Percentiles rank a stretch among this genome's conserved stretches.
These are phyloP conservation scores for Amanita phalloides DNA, from an alignment of 768 basidiomycete species.

Conservation along the genomic window DNA sequence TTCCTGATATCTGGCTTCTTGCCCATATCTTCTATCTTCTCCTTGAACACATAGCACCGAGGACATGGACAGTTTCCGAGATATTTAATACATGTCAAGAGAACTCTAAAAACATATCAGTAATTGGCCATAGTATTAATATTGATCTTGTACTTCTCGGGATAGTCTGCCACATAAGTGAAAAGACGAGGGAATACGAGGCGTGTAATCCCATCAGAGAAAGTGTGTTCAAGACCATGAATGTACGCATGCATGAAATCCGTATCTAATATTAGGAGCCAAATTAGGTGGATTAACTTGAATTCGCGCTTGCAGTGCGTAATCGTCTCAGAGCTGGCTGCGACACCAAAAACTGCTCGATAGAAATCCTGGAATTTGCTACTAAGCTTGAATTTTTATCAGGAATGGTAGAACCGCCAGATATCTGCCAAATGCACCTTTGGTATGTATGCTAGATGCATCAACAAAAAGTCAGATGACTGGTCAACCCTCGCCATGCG, in stretches of 20 bases:
- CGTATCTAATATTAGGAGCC: slow-evolving; percentile 19
- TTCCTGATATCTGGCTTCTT: no score
- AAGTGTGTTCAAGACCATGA: slow-evolving; percentile 21
- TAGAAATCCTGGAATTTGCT: slow-evolving; percentile 10
- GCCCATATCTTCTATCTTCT: no score
- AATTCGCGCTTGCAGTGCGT: slow-evolving; percentile 21
- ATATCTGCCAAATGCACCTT: no score
- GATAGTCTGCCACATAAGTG: slow-evolving; percentile 27
- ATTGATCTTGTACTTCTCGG: slow-evolving; percentile 28
- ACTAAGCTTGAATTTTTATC: no score
- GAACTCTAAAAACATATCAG: slow-evolving; percentile 10
- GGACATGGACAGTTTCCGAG: slow-evolving; percentile 26
- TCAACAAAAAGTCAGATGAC: no score
- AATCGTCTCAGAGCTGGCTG: slow-evolving; percentile 9
- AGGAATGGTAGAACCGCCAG: no score
- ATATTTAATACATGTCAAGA: slow-evolving; percentile 21
- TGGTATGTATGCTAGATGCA: background rate
- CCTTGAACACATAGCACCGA: no score
- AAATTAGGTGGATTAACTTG: no score
- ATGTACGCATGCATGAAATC: slow-evolving; percentile 22
- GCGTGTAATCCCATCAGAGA: slow-evolving; percentile 18
- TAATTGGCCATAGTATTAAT: no score
- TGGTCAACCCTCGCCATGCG: no score
- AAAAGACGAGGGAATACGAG: slow-evolving; percentile 22
- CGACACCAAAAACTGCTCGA: background rate